Base-by-base conservation (phyloP, 1,139 yeast species). In the Saccharomyces hybrid region DNA sequence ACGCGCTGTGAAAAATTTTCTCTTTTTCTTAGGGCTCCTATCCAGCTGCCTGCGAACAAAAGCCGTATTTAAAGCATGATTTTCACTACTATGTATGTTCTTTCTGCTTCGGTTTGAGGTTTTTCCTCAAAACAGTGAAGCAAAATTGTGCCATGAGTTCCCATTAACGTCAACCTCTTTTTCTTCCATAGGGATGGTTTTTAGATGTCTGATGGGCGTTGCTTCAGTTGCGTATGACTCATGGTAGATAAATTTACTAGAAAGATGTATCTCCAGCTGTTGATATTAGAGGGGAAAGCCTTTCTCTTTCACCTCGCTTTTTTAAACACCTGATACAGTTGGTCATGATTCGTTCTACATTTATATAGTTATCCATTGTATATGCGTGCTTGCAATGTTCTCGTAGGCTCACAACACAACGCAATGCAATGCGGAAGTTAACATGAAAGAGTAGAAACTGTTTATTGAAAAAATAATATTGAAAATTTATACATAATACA, bases 231-330 rank as follows among this genome's bases (percentile, higher is more conserved):
- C 49, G 38, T 62, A 51, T 52, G 62, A 55, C 58, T 59, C 59
- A 66, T 68, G 65, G 69, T 64, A 61, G 72, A 72, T 54, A 65
- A 65, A 60, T 59, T 66, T 19, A 61, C 49, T 46, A 53, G 73
- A 64, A 68, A 64, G 68, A 71, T 62, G 66, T 72, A 66, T 62
- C 73, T 65, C 67, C 74, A 64, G 66, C 72, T 67, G 63, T 66
- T 67, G 71, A 68, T 55, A 51, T 14, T 55, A 52, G 63, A 58
- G 58, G 57, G 57, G 60, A 54, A 57, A 60, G 67, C 67, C 63
- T 65, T 67, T 67, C 59, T 64, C 68, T 62, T 64, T 57, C 55
- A 52, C 55, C 47, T 57, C 62, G 58, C 54, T 47, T 49, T 48
- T 50, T 32, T 29, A 41, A 56, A 60, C 59, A 61, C 48, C 62